A percentile compares a stretch with the other conserved stretches of the same genome.
These are phyloP conservation scores for Malus hybrid DNA, from an alignment of 331 rosid species.

Conservation along the genomic window DNA sequence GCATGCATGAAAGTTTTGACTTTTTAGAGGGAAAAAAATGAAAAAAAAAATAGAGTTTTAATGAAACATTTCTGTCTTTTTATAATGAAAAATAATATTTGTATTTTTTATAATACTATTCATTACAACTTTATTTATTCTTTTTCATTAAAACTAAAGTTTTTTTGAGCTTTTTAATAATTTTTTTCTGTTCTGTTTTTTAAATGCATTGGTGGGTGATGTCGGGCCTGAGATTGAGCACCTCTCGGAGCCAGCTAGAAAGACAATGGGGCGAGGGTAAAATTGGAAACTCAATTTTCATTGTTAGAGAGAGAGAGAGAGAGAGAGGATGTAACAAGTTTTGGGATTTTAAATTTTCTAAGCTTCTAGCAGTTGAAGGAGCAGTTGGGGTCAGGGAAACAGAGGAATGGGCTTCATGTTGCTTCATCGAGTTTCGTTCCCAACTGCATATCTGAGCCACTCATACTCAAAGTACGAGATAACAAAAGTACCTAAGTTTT, in stretches of 20 bases:
- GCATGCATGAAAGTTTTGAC: constrained; percentile 46
- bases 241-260: not conserved
- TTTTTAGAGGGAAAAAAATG: constrained; percentile 1
- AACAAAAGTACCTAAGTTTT: not conserved
- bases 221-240: constrained; percentile 41
- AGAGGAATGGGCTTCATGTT: not conserved
- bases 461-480: not conserved
- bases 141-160: no score
- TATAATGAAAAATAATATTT: no score
- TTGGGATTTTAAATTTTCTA: not conserved
- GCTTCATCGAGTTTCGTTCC: not conserved
- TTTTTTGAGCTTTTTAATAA: no score
- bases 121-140: no score
- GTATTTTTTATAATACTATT: no score
- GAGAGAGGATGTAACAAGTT: not conserved
- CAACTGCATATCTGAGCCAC: not conserved
- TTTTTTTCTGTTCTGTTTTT: no score
- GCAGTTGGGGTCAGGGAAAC: constrained; percentile 11
- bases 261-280: constrained; percentile 1
- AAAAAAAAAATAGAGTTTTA: no score
- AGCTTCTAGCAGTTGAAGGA: constrained; percentile 3
- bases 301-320: not conserved
- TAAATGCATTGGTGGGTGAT: constrained; percentile 16
- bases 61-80: no score
- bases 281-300: not conserved